Percentiles rank a stretch among this genome's conserved stretches.
phyloP scores from a whole-genome alignment of 208 protist genomes.

The Leishmania tarentolae region DNA sequence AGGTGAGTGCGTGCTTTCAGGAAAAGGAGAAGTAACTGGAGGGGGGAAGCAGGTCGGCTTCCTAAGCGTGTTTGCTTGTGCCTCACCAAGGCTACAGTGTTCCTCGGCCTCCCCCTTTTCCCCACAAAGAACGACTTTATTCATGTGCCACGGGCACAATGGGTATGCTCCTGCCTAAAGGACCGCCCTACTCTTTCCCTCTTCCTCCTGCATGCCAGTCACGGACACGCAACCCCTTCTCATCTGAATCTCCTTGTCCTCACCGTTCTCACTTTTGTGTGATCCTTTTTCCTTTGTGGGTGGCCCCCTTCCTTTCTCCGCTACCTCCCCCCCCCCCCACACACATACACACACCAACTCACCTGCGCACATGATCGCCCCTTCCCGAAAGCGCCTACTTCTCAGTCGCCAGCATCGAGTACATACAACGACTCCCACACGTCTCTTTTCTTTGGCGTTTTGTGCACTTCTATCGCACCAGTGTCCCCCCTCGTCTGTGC shows the following conservation, averaged over 20 bases:
- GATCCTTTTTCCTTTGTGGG: neutral
- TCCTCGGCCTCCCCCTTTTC: neutral
- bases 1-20: neutral
- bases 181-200: too few relatives aligned
- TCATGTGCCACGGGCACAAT: neutral
- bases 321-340: neutral
- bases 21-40: neutral
- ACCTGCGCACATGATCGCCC: neutral
- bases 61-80: neutral
- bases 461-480: neutral
- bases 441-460: neutral
- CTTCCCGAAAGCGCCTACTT: neutral
- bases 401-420: neutral
- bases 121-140: neutral
- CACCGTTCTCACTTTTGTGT: neutral
- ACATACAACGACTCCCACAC: neutral
- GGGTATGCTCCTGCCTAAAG: neutral
- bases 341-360: neutral
- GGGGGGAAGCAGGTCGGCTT: neutral
- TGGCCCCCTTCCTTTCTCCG: neutral
- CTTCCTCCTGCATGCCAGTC: neutral
- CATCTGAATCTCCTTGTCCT: neutral
- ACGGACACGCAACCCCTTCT: neutral
- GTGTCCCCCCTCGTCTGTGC: constrained; percentile 6
- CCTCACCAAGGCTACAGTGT: neutral